Evolutionary conservation across 2,329 filamentous ascomycete genomes (phyloP).

Genomic region (Xylaria sp.): DNA sequence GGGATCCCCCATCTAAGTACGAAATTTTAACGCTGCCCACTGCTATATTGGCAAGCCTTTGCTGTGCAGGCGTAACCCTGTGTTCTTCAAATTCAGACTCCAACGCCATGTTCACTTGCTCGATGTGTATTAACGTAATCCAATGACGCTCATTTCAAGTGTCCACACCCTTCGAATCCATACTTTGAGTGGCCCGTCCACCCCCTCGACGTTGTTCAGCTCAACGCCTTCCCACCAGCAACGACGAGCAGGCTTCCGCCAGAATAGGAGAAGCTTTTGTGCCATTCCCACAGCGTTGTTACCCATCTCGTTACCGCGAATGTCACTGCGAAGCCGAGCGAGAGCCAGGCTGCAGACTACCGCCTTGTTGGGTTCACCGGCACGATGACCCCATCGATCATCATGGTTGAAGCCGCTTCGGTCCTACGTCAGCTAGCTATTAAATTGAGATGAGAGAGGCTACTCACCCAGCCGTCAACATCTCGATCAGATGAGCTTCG

Average conservation of each 20-base stretch:
- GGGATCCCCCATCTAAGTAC: constrained; percentile 3
- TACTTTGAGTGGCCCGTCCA: constrained; percentile 92
- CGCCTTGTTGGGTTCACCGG: constrained; percentile 97
- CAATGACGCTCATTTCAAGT: constrained; percentile 96
- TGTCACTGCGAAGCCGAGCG: constrained; percentile 90
- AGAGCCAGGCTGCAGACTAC: constrained; percentile 97
- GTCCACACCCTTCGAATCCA: constrained; percentile 99
- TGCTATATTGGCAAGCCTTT: constrained; percentile 23
- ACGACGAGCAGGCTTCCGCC: constrained; percentile 93
- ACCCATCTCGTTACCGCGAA: constrained; percentile 80
- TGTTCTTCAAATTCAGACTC: constrained; percentile 31
- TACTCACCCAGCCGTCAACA: constrained; percentile 95
- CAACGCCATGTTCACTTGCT: constrained; percentile 44
- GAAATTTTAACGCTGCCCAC: constrained; percentile 19
- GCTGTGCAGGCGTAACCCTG: constrained; percentile 30
- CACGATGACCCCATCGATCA: constrained; percentile 94
- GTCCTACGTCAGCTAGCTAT: constrained; percentile 36
- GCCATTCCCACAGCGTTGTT: constrained; percentile 94
- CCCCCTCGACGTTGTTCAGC: constrained; percentile 86
- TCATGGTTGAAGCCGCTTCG: constrained; percentile 93
- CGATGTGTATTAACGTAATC: constrained; percentile 68
- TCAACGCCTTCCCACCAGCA: constrained; percentile 99
- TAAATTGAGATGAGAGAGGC: constrained; percentile 3
- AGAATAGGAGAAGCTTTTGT: constrained; percentile 96
- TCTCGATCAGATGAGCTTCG: constrained; percentile 98